phyloP scores from a whole-genome alignment of 345 rosid genomes.

The Odontarrhena argentea region DNA sequence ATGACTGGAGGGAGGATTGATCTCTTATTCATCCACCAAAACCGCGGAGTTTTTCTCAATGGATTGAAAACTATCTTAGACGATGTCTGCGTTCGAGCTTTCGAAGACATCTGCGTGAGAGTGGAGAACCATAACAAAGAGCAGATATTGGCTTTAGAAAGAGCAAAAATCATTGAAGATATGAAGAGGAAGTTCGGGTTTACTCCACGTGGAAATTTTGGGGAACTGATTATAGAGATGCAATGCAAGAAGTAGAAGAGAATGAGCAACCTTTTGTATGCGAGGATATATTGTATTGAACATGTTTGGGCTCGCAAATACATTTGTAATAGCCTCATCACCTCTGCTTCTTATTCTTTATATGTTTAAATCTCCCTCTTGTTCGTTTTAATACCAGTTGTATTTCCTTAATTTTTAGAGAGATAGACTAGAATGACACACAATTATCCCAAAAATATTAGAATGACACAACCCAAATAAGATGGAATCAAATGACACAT shows the following conservation, averaged over 20 bases:
- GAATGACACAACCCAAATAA: no score
- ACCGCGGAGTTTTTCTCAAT: slow-evolving; percentile 30
- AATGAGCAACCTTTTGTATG: slow-evolving; percentile 52
- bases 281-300: slow-evolving; percentile 55
- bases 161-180: not conserved
- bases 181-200: slow-evolving; percentile 45
- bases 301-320: slow-evolving; percentile 56
- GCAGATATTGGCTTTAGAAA: not conserved
- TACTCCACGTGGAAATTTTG: slow-evolving; percentile 53
- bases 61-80: slow-evolving; percentile 31
- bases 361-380: not conserved
- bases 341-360: not conserved
- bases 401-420: no score
- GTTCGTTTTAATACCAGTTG: no score
- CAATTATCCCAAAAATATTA: no score
- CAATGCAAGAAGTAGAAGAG: slow-evolving; percentile 56
- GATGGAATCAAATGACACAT: no score
- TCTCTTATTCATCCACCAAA: slow-evolving; percentile 42
- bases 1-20: slow-evolving; percentile 39
- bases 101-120: slow-evolving; percentile 42
- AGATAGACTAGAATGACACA: no score
- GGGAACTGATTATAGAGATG: slow-evolving; percentile 54
- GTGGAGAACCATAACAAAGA: not conserved
- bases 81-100: slow-evolving; percentile 51
- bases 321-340: slow-evolving; percentile 26